A percentile compares a stretch with the other conserved stretches of the same genome.
phyloP scores from a whole-genome alignment of 306 rosid species.

The Astragalus glycyphyllos region DNA sequence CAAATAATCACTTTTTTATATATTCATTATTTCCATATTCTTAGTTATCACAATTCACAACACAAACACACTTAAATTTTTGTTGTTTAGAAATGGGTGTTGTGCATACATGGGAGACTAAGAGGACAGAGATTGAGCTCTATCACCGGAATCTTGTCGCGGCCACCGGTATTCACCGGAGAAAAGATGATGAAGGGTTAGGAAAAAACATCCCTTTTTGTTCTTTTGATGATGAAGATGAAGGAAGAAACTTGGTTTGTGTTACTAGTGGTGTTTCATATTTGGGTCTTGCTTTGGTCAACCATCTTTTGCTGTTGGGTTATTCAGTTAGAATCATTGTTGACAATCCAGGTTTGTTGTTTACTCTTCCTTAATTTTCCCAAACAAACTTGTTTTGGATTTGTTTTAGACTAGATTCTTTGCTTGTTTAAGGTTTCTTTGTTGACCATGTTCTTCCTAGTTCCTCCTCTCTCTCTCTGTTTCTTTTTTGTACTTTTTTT shows the following conservation, averaged over 20 bases:
- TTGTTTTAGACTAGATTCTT: background rate
- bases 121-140: slow-evolving; percentile 55
- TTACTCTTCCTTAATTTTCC: background rate
- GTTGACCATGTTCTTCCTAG: background rate
- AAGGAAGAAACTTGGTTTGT: slow-evolving; percentile 57
- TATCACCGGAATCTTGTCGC: slow-evolving; percentile 57
- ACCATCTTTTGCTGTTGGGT: slow-evolving; percentile 68
- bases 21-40: slow-evolving; percentile 16
- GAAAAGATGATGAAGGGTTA: slow-evolving; percentile 53
- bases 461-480: too few relatives aligned
- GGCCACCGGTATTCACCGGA: slow-evolving; percentile 50
- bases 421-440: background rate
- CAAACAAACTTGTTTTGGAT: background rate
- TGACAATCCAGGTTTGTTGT: slow-evolving; percentile 55
- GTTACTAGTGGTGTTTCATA: slow-evolving; percentile 89
- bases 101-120: slow-evolving; percentile 52
- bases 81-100: slow-evolving; percentile 58
- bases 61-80: background rate
- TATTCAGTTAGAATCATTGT: slow-evolving; percentile 76
- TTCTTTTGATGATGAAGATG: slow-evolving; percentile 33
- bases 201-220: slow-evolving; percentile 23
- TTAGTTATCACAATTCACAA: background rate
- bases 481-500: background rate
- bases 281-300: slow-evolving; percentile 74
- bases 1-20: background rate